Evolutionary conservation across 768 basidiomycete species (phyloP), one percentile per base, ranked within the genome.

Genomic region (Agrocybe pediades): DNA sequence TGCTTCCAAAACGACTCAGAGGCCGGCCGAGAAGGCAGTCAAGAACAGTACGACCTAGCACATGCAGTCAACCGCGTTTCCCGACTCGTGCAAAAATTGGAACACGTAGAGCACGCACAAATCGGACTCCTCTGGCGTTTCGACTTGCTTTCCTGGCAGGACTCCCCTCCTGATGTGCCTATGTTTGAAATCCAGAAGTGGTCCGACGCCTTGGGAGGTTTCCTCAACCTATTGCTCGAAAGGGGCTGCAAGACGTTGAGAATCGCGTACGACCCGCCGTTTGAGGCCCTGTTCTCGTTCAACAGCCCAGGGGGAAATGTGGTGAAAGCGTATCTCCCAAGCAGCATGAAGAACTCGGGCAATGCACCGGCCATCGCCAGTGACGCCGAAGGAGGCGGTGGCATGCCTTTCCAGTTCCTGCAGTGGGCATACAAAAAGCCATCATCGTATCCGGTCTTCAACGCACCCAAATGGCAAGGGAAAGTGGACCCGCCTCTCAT

Each of bases 71-170:
- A 43, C 9, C 61, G 63, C 3, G 49, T 59, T 11, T 55, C 54
- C 1, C 36, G 47, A 26, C 58, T 65, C 48, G 39, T 65, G 9
- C 41, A 52, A 2, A 49, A 54, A 9, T 23, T 65, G 20, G 41
- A 54, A 15, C 43, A 43, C 16, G 30, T 65, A 20, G 54, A 53
- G 6, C 48, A 15, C 8, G 61, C 48, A 8, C 55, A 60, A 23
- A 58, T 65, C 13, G 62, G 57, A 27, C 59, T 65, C 41, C 47
- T 65, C 15, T 62, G 61, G 59, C 59, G 62, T 41, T 54, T 58
- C 16, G 62, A 62, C 27, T 62, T 54, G 27, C 41, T 61, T 30
- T 21, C 46, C 6, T 46, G 50, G 6, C 50, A 57, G 13, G 39
- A 49, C n/a, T 49, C 54, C 5, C 41, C 45, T 4, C 39, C 53